These are phyloP conservation scores for Verticillium tricorpus DNA, from an alignment of 2,329 filamentous ascomycete genomes.

Conservation along the genomic window DNA sequence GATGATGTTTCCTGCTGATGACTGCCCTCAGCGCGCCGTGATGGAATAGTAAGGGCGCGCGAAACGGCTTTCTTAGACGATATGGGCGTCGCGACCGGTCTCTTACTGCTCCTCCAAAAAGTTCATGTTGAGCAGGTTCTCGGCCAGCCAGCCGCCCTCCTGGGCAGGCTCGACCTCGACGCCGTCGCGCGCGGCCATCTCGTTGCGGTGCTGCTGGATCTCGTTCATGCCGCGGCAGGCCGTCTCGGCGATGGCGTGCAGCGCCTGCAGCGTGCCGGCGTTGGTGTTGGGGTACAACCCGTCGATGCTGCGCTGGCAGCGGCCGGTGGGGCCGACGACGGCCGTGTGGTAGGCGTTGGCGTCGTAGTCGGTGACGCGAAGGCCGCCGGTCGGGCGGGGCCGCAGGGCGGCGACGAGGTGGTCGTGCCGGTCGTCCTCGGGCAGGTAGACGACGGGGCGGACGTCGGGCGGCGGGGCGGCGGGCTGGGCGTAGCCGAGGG, in stretches of 20 bases:
- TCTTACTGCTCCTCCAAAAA: slow-evolving; percentile 6
- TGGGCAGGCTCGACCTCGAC: background rate
- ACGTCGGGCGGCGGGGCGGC: slow-evolving; percentile 22
- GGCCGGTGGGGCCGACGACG: slow-evolving; percentile 34
- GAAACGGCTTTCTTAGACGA: too few relatives aligned
- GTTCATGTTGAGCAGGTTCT: slow-evolving; percentile 9
- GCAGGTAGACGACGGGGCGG: slow-evolving; percentile 7
- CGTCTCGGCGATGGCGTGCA: slow-evolving; percentile 39
- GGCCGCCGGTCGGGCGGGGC: slow-evolving; percentile 10
- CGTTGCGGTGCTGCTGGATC: slow-evolving; percentile 24
- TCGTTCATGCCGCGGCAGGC: slow-evolving; percentile 39
- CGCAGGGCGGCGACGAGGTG: slow-evolving; percentile 19
- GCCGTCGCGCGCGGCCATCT: slow-evolving; percentile 1
- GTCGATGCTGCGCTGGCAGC: slow-evolving; percentile 38
- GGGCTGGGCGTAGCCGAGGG: slow-evolving; percentile 34
- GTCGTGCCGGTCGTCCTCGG: slow-evolving; percentile 13
- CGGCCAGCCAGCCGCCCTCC: slow-evolving; percentile 5
- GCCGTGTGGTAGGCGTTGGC: slow-evolving; percentile 29
- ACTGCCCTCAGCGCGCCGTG: too few relatives aligned
- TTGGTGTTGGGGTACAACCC: slow-evolving; percentile 40
- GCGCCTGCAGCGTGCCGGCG: slow-evolving; percentile 35
- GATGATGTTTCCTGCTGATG: background rate
- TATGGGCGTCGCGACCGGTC: too few relatives aligned
- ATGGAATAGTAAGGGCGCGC: too few relatives aligned
- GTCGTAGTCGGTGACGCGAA: slow-evolving; percentile 28